Conservation (phyloP, 129 eudicot species). For the Tagetes patula region DNA sequence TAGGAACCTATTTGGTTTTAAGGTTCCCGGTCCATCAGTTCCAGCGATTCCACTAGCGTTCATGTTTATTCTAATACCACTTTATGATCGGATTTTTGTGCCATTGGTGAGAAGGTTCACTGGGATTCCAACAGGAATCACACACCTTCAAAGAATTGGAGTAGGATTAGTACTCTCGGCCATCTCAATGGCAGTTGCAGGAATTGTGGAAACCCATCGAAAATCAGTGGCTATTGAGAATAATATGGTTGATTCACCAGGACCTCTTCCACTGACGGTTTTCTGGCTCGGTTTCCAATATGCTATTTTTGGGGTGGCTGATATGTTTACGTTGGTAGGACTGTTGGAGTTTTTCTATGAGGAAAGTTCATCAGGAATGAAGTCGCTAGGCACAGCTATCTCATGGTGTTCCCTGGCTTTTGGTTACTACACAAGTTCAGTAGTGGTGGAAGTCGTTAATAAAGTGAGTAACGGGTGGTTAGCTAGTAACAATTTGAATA, state of each 20-base stretch:
- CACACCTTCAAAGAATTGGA: slow-evolving; percentile 68
- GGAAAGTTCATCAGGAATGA: slow-evolving; percentile 75
- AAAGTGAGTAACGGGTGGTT: slow-evolving; percentile 80
- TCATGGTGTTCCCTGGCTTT: slow-evolving; percentile 85
- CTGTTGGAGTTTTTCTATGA: slow-evolving; percentile 74
- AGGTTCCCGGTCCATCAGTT: slow-evolving; percentile 68
- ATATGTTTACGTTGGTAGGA: slow-evolving; percentile 75
- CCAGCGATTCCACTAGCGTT: slow-evolving; percentile 60
- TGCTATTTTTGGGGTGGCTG: slow-evolving; percentile 72
- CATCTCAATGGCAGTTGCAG: slow-evolving; percentile 70
- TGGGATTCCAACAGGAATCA: slow-evolving; percentile 67
- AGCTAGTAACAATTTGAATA: slow-evolving; percentile 61
- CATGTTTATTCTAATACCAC: slow-evolving; percentile 57
- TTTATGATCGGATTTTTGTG: slow-evolving; percentile 65
- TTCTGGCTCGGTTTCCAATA: slow-evolving; percentile 81
- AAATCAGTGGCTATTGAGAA: slow-evolving; percentile 52
- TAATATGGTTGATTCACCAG: slow-evolving; percentile 63
- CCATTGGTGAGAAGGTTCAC: slow-evolving; percentile 55
- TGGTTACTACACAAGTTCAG: slow-evolving; percentile 67
- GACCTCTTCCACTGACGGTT: slow-evolving; percentile 56
- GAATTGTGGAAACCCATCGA: slow-evolving; percentile 62
- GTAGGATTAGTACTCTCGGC: slow-evolving; percentile 68
- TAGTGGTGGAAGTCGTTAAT: slow-evolving; percentile 69
- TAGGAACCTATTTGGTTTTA: slow-evolving; percentile 51
- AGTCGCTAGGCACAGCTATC: slow-evolving; percentile 67